Percentiles rank a stretch among this genome's conserved stretches.
phyloP scores from a whole-genome alignment of 1,139 yeast genomes.

The Magnusiomyces tetraspermus region DNA sequence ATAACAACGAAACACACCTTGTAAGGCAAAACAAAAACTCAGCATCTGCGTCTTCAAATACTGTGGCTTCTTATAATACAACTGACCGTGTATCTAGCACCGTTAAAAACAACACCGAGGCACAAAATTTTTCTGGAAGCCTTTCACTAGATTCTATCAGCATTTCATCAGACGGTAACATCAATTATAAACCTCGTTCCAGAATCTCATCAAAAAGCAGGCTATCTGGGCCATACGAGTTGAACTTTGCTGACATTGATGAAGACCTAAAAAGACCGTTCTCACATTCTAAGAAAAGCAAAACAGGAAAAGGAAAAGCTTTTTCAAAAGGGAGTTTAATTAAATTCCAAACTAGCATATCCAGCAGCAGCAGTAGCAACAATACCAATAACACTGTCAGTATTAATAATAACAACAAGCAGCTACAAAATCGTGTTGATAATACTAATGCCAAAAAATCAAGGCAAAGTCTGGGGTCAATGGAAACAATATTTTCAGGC shows the following conservation, averaged over 20 bases:
- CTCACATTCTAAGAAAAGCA: not conserved
- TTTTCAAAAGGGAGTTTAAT: not conserved
- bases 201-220: not conserved
- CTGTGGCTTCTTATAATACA: too few relatives aligned
- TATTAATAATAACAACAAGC: too few relatives aligned
- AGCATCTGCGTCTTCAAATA: too few relatives aligned
- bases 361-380: too few relatives aligned
- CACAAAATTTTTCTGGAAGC: too few relatives aligned
- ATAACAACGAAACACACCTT: too few relatives aligned
- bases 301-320: not conserved
- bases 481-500: not conserved
- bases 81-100: too few relatives aligned
- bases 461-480: not conserved
- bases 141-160: too few relatives aligned
- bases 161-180: not conserved
- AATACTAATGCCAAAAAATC: not conserved
- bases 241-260: not conserved
- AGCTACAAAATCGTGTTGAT: not conserved
- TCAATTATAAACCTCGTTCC: not conserved
- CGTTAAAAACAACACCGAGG: too few relatives aligned
- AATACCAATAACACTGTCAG: too few relatives aligned
- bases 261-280: not conserved
- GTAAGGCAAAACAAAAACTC: too few relatives aligned
- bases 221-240: not conserved
- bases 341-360: not conserved